These are phyloP conservation scores for Sphagnum tenellum DNA, from an alignment of 225 moss, liverwort and hornwort species.

Conservation along the genomic window DNA sequence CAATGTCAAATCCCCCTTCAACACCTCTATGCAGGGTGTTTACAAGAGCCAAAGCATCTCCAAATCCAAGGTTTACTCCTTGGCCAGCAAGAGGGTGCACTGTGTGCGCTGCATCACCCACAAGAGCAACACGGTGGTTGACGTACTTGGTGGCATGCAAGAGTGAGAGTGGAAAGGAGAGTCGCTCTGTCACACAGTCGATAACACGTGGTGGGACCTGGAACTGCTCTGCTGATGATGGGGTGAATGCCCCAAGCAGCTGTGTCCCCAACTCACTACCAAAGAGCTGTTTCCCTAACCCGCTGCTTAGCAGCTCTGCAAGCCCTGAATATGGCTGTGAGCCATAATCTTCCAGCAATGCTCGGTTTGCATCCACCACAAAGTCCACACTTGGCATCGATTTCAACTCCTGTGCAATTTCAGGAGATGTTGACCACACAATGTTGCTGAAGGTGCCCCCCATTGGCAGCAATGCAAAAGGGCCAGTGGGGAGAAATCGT, in stretches of 20 bases:
- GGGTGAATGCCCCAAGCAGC: slow-evolving; percentile 42
- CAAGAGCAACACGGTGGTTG: slow-evolving; percentile 72
- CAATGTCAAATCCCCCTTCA: slow-evolving; percentile 71
- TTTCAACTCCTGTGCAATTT: slow-evolving; percentile 60
- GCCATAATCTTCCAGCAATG: slow-evolving; percentile 58
- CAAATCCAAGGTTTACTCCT: slow-evolving; percentile 94
- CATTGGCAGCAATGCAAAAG: slow-evolving; percentile 82
- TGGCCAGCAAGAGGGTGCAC: slow-evolving; percentile 97
- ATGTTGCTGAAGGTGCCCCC: slow-evolving; percentile 74
- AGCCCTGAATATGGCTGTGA: slow-evolving; percentile 42
- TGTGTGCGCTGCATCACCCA: slow-evolving; percentile 94
- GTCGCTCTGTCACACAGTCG: slow-evolving; percentile 54
- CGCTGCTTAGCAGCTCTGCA: slow-evolving; percentile 27
- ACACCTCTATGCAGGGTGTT: slow-evolving; percentile 61
- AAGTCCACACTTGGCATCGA: slow-evolving; percentile 62
- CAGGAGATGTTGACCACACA: slow-evolving; percentile 93
- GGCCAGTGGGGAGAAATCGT: slow-evolving; percentile 82
- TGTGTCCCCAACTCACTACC: slow-evolving; percentile 19
- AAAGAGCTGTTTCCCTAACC: slow-evolving; percentile 34
- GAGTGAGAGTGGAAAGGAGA: slow-evolving; percentile 80
- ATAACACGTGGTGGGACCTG: slow-evolving; percentile 63
- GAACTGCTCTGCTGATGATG: slow-evolving; percentile 58
- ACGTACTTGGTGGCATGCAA: slow-evolving; percentile 71
- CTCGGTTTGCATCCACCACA: slow-evolving; percentile 57
- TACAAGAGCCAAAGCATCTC: slow-evolving; percentile 71